A percentile compares a stretch with the other conserved stretches of the same genome.
These are phyloP conservation scores for Pleurotus djamor DNA, from an alignment of 768 basidiomycete species.

Conservation along the genomic window DNA sequence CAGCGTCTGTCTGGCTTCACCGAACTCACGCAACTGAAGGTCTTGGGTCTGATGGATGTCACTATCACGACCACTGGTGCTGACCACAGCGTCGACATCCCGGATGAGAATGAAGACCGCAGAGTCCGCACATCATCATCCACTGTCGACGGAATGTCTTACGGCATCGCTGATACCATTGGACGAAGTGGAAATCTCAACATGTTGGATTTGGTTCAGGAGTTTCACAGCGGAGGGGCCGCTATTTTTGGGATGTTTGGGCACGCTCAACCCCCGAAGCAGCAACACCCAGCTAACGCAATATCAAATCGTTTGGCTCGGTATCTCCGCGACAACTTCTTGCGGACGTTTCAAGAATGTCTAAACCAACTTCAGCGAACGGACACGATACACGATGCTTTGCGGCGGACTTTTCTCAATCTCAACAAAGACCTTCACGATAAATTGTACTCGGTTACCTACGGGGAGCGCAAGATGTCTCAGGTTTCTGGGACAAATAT, in stretches of 20 bases:
- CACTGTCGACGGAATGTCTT: constrained; percentile 88
- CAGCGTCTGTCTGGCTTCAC: constrained; percentile 79
- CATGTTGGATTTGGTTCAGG: constrained; percentile 91
- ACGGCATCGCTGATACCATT: constrained; percentile 93
- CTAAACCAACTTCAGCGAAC: constrained; percentile 44
- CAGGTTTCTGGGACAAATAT: constrained; percentile 48
- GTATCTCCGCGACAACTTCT: constrained; percentile 82
- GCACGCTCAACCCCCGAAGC: constrained; percentile 48
- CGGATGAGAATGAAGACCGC: constrained; percentile 84
- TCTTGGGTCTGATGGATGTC: constrained; percentile 98
- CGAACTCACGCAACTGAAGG: constrained; percentile 77
- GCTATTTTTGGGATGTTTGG: constrained; percentile 98
- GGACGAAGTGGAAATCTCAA: constrained; percentile 76
- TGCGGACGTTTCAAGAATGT: constrained; percentile 57
- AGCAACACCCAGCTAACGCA: constrained; percentile 34
- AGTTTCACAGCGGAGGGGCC: constrained; percentile 75
- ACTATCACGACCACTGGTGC: constrained; percentile 68
- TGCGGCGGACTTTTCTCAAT: constrained; percentile 84
- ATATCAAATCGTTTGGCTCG: constrained; percentile 74
- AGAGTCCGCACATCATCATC: constrained; percentile 91
- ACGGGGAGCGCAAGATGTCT: constrained; percentile 66
- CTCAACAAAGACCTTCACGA: constrained; percentile 85
- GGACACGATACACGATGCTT: constrained; percentile 69
- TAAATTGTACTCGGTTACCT: constrained; percentile 32
- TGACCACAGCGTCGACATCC: constrained; percentile 54